Base-by-base conservation (phyloP, 2,329 filamentous ascomycete species). In the Fusarium newnesense region DNA sequence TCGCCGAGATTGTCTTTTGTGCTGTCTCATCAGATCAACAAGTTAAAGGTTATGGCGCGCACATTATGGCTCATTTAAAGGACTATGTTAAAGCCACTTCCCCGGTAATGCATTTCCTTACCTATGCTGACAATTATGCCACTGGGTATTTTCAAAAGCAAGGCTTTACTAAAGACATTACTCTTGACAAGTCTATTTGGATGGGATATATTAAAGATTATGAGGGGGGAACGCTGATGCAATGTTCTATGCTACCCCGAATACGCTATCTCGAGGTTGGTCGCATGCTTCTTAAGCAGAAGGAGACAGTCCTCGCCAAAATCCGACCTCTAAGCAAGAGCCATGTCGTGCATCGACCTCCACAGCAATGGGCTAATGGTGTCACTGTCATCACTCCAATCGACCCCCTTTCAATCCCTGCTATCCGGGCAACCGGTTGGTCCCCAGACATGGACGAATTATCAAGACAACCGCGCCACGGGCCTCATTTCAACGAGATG, bases 141-240 rank as follows among this genome's bases (percentile, higher is more conserved):
- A 98, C 97, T 74, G 96, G 96, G 12, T 99, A 98, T 82, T 99
- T 99, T 0, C 84, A 97, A 98, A 99, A 99, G 81, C 96, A 99
- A 81, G 96, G 96, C 0, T 99, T 99, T 79, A 98, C 96, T 4
- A 98, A 98, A 81, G 96, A 99, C 77, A 98, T 99, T 72, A 97
- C 95, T 0, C 89, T 99, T 2, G 93, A 96, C 64, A 93, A 92
- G 77, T 91, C 92, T 3, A 91, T 94, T 7, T 99, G 96, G 96
- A 98, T 98, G 96, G 96, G 96, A 4, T 99, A 98, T 78, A 99
- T 99, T 85, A 99, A 98, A 81, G 96, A 99, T 81, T 99, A 99
- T 81, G 96, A 99, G 83, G 96, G 96, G 63, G 96, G 96, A 67
- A 99, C 96, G 0, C 97, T 99, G 69, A 99, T 99, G 96, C 96